Conservation (phyloP, 805 yeast species). For the Tetrapisispora phaffii region DNA sequence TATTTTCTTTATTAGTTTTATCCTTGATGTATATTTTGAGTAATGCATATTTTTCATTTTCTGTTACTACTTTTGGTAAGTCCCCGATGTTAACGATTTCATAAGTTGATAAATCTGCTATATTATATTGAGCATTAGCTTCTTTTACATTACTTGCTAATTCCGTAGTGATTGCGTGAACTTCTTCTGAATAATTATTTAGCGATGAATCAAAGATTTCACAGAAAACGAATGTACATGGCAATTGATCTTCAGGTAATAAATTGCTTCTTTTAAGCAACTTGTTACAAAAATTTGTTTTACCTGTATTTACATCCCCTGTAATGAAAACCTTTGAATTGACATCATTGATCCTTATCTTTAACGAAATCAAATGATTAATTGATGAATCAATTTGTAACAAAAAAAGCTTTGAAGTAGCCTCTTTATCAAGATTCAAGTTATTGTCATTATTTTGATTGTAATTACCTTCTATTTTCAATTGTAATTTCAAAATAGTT, state of each 20-base stretch:
- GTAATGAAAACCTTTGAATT: conserved; percentile 91
- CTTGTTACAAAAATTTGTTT: conserved; percentile 91
- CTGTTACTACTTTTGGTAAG: conserved; percentile 61
- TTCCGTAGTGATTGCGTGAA: conserved; percentile 75
- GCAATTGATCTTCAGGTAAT: conserved; percentile 94
- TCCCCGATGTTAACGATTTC: conserved; percentile 43
- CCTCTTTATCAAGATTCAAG: conserved; percentile 45
- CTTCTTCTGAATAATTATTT: conserved; percentile 73
- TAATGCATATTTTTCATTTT: conserved; percentile 59
- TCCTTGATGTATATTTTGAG: conserved; percentile 79
- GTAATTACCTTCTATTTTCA: conserved; percentile 19
- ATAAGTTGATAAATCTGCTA: conserved; percentile 56
- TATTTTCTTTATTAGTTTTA: conserved; percentile 35
- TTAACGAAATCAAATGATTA: conserved; percentile 59
- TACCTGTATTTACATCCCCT: conserved; percentile 95
- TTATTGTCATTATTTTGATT: conserved; percentile 33
- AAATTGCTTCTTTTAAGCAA: conserved; percentile 56
- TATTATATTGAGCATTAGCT: conserved; percentile 25
- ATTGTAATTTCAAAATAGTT: conserved; percentile 18
- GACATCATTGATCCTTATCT: conserved; percentile 81
- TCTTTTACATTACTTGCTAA: conserved; percentile 21
- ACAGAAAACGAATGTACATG: conserved; percentile 92
- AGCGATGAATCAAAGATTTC: conserved; percentile 81
- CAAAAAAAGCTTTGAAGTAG: conserved; percentile 60
- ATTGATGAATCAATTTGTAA: conserved; percentile 55